phyloP scores from a whole-genome alignment of 768 basidiomycete genomes.

The Leccinum sublutescens region DNA sequence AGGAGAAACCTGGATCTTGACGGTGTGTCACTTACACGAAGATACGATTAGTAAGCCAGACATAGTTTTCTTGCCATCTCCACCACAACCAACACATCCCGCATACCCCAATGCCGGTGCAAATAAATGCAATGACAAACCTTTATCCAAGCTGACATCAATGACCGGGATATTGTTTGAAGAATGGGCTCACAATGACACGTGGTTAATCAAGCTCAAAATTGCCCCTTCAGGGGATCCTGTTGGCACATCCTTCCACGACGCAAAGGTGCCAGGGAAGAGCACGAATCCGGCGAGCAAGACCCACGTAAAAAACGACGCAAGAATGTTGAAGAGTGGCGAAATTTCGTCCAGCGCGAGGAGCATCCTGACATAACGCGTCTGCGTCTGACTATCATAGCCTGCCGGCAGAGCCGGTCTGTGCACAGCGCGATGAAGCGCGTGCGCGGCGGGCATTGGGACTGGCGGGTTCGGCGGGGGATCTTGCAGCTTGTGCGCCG shows the following conservation, averaged over 20 bases:
- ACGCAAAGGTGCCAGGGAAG: constrained; percentile 61
- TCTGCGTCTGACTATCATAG: constrained; percentile 30
- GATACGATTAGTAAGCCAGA: constrained; percentile 57
- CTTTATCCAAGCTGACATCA: constrained; percentile 28
- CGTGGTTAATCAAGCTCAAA: constrained; percentile 38
- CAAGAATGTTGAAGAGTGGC: constrained; percentile 45
- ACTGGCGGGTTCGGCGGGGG: not conserved
- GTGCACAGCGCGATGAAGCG: constrained; percentile 18
- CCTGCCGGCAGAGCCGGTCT: constrained; percentile 25
- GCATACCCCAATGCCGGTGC: constrained; percentile 48
- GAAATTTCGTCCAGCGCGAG: constrained; percentile 60
- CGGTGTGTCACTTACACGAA: constrained; percentile 43
- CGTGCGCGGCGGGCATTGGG: constrained; percentile 11
- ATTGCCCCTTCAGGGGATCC: constrained; percentile 34
- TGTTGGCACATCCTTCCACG: constrained; percentile 29
- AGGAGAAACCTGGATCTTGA: not conserved
- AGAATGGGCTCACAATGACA: constrained; percentile 43
- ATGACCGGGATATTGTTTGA: not conserved
- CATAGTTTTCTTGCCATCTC: constrained; percentile 56
- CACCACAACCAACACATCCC: constrained; percentile 64
- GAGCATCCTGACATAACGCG: constrained; percentile 61
- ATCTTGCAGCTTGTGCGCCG: constrained; percentile 1
- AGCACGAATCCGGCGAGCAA: constrained; percentile 60
- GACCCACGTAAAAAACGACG: constrained; percentile 62
- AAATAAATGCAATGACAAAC: constrained; percentile 52